Percentiles rank a stretch among this genome's conserved stretches.
Conservation (phyloP, 345 rosid genomes). For the Eutrema yunnanense region DNA sequence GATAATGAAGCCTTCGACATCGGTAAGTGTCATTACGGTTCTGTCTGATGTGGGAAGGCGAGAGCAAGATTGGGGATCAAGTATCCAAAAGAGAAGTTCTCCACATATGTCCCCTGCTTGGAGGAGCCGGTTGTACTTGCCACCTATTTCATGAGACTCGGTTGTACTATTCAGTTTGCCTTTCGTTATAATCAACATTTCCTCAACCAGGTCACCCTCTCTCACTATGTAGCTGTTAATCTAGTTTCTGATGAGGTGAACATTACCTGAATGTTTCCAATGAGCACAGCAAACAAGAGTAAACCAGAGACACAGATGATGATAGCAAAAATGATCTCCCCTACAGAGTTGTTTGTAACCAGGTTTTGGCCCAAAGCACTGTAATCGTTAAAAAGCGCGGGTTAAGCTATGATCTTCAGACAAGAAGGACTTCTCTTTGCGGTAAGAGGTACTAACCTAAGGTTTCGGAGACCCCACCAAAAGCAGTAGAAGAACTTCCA, state of each 20-base stretch:
- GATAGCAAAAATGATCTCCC: slow-evolving; percentile 38
- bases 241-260: slow-evolving; percentile 19
- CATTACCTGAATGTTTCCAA: slow-evolving; percentile 38
- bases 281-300: slow-evolving; percentile 44
- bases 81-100: slow-evolving; percentile 55
- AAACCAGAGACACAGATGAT: slow-evolving; percentile 37
- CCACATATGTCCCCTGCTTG: slow-evolving; percentile 58
- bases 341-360: slow-evolving; percentile 31
- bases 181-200: slow-evolving; percentile 29
- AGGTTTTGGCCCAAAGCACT: slow-evolving; percentile 49
- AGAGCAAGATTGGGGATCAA: slow-evolving; percentile 41
- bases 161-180: slow-evolving; percentile 11
- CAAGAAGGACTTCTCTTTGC: not conserved
- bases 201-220: slow-evolving; percentile 27
- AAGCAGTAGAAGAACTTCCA: slow-evolving; percentile 20
- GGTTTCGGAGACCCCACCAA: slow-evolving; percentile 25
- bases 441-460: slow-evolving; percentile 8
- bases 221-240: slow-evolving; percentile 20
- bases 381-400: not conserved
- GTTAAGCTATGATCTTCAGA: not conserved
- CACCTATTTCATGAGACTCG: not conserved
- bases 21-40: slow-evolving; percentile 41
- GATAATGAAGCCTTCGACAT: slow-evolving; percentile 65
- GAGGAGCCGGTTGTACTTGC: not conserved
- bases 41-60: slow-evolving; percentile 44